phyloP scores from a whole-genome alignment of 768 basidiomycete species.

The Mycena latifolia region DNA sequence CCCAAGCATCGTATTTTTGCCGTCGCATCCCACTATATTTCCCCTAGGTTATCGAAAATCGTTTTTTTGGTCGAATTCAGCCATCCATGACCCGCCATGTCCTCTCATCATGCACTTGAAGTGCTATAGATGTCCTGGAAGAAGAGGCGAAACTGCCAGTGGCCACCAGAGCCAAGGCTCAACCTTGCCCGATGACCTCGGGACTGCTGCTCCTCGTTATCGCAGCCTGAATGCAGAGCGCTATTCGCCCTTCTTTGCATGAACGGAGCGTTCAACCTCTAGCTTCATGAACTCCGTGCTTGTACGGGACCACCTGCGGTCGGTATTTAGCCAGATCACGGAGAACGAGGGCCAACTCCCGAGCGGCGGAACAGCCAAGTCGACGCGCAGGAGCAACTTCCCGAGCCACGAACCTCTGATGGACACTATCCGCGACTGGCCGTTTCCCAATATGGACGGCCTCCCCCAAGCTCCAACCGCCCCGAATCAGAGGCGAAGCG shows the following conservation, averaged over 20 bases:
- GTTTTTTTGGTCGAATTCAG: too few species aligned
- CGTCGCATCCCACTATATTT: too few species aligned
- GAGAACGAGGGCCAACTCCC: slow-evolving; percentile 68
- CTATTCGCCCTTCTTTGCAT: slow-evolving; percentile 19
- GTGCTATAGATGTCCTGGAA: background rate
- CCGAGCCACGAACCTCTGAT: slow-evolving; percentile 10
- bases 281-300: slow-evolving; percentile 29
- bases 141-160: background rate
- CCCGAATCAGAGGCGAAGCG: slow-evolving; percentile 17
- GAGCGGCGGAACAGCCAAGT: slow-evolving; percentile 24
- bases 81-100: too few species aligned
- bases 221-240: slow-evolving; percentile 3
- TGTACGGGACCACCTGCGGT: slow-evolving; percentile 60
- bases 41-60: too few species aligned
- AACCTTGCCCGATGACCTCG: slow-evolving; percentile 17
- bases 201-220: slow-evolving; percentile 15
- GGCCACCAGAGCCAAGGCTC: background rate
- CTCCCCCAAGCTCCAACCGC: slow-evolving; percentile 29
- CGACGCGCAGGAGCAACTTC: slow-evolving; percentile 31
- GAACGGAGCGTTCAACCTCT: slow-evolving; percentile 29
- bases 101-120: too few species aligned
- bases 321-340: slow-evolving; percentile 79
- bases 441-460: slow-evolving; percentile 25
- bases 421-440: slow-evolving; percentile 22
- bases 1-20: too few species aligned